Evolutionary conservation across 1,284 basidiomycete genomes (phyloP).

Genomic region (Trametes polyzona): DNA sequence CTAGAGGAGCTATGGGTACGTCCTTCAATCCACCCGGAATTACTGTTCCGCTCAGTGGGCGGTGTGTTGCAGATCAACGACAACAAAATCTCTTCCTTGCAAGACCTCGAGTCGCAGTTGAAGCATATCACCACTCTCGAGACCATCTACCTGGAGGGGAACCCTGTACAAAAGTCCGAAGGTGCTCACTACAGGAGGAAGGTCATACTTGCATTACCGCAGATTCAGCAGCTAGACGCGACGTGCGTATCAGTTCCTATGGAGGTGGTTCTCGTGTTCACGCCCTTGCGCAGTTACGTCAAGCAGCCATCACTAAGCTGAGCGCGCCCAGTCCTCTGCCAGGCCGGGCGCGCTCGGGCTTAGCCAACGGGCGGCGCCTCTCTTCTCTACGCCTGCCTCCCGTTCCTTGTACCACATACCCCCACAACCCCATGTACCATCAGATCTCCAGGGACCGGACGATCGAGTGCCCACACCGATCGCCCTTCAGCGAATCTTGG

Average conservation of each 20-base stretch:
- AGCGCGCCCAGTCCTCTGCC: neutral
- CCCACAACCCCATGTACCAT: slow-evolving; percentile 25
- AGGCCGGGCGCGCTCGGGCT: neutral
- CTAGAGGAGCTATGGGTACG: slow-evolving; percentile 95
- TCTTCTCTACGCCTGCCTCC: neutral
- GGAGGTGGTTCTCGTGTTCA: neutral
- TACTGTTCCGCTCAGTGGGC: too few species aligned
- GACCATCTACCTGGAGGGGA: slow-evolving; percentile 95
- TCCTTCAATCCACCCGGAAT: slow-evolving; percentile 3
- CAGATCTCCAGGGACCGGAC: slow-evolving; percentile 22
- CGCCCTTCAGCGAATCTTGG: slow-evolving; percentile 22
- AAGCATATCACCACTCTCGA: slow-evolving; percentile 68
- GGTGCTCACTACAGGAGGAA: slow-evolving; percentile 86
- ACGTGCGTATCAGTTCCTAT: slow-evolving; percentile 60
- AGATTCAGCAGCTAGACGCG: slow-evolving; percentile 93
- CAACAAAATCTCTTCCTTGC: slow-evolving; percentile 79
- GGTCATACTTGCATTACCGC: slow-evolving; percentile 86
- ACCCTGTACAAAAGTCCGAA: slow-evolving; percentile 87
- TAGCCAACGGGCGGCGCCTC: neutral
- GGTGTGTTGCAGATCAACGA: slow-evolving; percentile 75
- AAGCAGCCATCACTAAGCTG: slow-evolving; percentile 9
- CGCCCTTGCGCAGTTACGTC: slow-evolving; percentile 17
- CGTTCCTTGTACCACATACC: slow-evolving; percentile 21
- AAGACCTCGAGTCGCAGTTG: slow-evolving; percentile 75
- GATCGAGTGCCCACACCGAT: slow-evolving; percentile 25